These are phyloP conservation scores for Vickermania ingenoplastis DNA, from an alignment of 208 protist species.

Conservation along the genomic window DNA sequence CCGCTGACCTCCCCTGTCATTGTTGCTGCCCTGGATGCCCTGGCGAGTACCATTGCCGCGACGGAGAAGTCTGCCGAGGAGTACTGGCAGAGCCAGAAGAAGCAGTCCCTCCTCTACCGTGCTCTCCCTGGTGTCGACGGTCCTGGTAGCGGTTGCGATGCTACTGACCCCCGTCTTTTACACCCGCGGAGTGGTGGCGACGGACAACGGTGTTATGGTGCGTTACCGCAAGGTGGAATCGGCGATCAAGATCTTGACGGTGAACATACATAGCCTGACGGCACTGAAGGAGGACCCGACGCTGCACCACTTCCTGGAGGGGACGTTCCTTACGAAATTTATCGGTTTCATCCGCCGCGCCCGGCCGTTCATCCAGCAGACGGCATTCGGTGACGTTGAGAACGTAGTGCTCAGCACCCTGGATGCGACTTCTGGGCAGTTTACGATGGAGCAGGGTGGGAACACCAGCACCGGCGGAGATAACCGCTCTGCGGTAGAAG, in stretches of 20 bases:
- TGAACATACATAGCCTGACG: not conserved
- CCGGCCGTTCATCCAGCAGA: constrained; percentile 1
- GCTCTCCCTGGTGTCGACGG: not conserved
- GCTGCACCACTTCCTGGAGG: not conserved
- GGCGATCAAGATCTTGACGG: not conserved
- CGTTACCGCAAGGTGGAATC: not conserved
- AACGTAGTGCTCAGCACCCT: constrained; percentile 4
- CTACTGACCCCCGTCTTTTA: not conserved
- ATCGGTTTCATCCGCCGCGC: not conserved
- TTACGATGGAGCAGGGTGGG: not conserved
- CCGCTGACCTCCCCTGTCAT: not conserved
- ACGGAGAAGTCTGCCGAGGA: too few relatives aligned
- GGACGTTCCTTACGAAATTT: not conserved
- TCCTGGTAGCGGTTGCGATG: not conserved
- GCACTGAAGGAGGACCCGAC: not conserved
- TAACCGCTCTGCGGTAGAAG: too few relatives aligned
- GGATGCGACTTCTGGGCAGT: too few relatives aligned
- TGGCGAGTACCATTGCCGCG: too few relatives aligned
- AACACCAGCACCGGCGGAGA: not conserved
- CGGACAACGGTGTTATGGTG: not conserved
- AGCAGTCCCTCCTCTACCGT: not conserved
- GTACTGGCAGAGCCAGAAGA: not conserved
- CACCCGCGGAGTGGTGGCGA: not conserved
- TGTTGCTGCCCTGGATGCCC: not conserved
- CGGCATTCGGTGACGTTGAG: constrained; percentile 16